Base-by-base conservation (phyloP, 768 basidiomycete species). In the Amanita fuliginea region DNA sequence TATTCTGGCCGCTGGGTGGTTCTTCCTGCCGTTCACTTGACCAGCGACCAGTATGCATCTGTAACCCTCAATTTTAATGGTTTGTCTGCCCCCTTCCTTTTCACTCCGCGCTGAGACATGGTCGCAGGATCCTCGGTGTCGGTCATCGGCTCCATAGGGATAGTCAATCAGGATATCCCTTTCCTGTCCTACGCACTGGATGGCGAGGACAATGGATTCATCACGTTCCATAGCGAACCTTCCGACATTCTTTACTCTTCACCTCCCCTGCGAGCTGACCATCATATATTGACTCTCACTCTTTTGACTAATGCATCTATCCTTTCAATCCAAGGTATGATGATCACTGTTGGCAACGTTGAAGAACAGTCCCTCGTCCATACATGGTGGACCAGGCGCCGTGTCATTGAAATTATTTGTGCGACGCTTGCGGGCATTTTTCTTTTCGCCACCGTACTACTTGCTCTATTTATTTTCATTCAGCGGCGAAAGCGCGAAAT, bases 31-130 rank as follows among this genome's bases (percentile, higher is more conserved):
- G 34, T 48, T 13, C 55, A 56, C 49, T 44, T 35, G 16, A 55
- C 54, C 14, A 40, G 35, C 21, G 55, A 56, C 18, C 22, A 40
- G 24, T 51, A 60, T 46, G 59, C 59, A 19, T 55, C 55, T 3
- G 58, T 48, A 37, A 54, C 47, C 26, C 56, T 60, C 42, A 28
- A 44, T 45, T 59, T 60, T 36, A 46, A 54, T 33, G 57, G 59
- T 57, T 41, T 32, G 51, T 54, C 51, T 18, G 13, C 28, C n/a
- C 13, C 42, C 34, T 34, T 3, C 37, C 40, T 42, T 21, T 28
- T 44, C 14, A 21, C 10, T 9, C 37, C 19, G 8, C 35, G 43
- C 46, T 47, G 42, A 11, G 10, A 18, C n/a, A n/a, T 16, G 9
- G 10, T 8, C 9, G 9, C 6, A 42, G 48, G 48, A 34, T 42